phyloP scores from a whole-genome alignment of 2,329 filamentous ascomycete genomes.

The Bretziella fagacearum region DNA sequence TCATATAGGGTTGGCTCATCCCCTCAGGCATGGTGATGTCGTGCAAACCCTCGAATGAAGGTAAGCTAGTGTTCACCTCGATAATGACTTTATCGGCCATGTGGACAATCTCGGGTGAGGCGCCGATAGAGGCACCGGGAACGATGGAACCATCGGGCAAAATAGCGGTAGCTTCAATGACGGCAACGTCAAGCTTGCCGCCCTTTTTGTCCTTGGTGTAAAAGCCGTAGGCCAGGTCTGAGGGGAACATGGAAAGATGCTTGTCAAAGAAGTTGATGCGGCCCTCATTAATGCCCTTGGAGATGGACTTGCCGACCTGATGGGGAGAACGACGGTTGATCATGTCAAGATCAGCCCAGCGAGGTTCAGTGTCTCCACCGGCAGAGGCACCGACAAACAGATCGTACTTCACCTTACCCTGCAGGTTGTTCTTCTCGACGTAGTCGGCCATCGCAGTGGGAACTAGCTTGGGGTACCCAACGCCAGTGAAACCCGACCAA shows the following conservation, averaged over 20 bases:
- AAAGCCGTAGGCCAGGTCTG: slow-evolving; percentile 63
- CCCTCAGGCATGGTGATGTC: slow-evolving; percentile 86
- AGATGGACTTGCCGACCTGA: slow-evolving; percentile 79
- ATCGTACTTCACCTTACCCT: slow-evolving; percentile 71
- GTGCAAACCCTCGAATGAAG: slow-evolving; percentile 74
- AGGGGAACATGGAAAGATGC: slow-evolving; percentile 82
- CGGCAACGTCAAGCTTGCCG: slow-evolving; percentile 63
- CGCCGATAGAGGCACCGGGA: slow-evolving; percentile 70
- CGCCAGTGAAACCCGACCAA: slow-evolving; percentile 83
- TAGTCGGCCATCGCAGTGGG: slow-evolving; percentile 73
- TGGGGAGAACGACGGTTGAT: slow-evolving; percentile 72
- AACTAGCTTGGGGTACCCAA: slow-evolving; percentile 62
- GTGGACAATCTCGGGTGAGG: slow-evolving; percentile 70
- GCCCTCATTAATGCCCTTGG: slow-evolving; percentile 78
- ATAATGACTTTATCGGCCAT: slow-evolving; percentile 90
- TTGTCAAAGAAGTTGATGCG: slow-evolving; percentile 89
- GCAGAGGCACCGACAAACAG: slow-evolving; percentile 84
- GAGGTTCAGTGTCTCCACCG: slow-evolving; percentile 77
- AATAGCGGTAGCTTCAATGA: slow-evolving; percentile 75
- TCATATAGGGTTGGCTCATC: slow-evolving; percentile 64
- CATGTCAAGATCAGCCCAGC: slow-evolving; percentile 82
- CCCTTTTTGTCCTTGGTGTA: slow-evolving; percentile 67
- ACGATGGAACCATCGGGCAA: slow-evolving; percentile 80
- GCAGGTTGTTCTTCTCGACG: slow-evolving; percentile 69
- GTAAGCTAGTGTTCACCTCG: slow-evolving; percentile 76